These are phyloP conservation scores for Solanum ossicruentum DNA, from an alignment of 257 asterid species.

Conservation along the genomic window DNA sequence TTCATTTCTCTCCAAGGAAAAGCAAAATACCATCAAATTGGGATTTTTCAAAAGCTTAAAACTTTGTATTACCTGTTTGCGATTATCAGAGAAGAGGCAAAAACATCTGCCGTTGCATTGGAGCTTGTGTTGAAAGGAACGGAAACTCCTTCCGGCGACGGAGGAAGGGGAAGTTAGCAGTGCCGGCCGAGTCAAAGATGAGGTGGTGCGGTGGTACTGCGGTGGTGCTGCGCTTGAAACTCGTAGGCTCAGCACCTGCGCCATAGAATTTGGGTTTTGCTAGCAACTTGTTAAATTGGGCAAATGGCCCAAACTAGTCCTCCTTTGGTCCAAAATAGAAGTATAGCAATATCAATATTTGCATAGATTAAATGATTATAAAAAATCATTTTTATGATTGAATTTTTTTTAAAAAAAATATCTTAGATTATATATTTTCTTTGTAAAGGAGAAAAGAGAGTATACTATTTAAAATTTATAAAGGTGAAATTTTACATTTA, in stretches of 20 bases:
- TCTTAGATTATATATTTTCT: too few species aligned
- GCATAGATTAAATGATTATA: too few species aligned
- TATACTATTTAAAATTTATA: too few species aligned
- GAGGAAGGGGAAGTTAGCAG: neutral
- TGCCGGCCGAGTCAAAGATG: conserved; percentile 2
- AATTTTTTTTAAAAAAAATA: too few species aligned
- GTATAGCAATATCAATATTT: too few species aligned
- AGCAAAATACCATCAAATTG: neutral
- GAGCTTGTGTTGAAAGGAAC: conserved; percentile 24
- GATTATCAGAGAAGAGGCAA: conserved; percentile 67
- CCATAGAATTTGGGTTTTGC: conserved; percentile 21
- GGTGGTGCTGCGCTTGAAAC: conserved; percentile 16
- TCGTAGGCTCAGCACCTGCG: conserved; percentile 40
- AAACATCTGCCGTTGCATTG: conserved; percentile 36
- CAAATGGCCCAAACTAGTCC: neutral
- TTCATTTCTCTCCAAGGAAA: neutral
- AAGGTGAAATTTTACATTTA: too few species aligned
- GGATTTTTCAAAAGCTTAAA: neutral
- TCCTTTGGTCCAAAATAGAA: neutral
- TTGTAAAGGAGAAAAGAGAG: too few species aligned
- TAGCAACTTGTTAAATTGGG: neutral
- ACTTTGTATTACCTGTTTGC: conserved; percentile 47
- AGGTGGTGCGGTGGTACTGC: conserved; percentile 9
- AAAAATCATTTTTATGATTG: too few species aligned
- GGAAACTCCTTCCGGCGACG: conserved; percentile 15